Base-by-base conservation (phyloP, 306 rosid species). In the Ochetophila trinervis region DNA sequence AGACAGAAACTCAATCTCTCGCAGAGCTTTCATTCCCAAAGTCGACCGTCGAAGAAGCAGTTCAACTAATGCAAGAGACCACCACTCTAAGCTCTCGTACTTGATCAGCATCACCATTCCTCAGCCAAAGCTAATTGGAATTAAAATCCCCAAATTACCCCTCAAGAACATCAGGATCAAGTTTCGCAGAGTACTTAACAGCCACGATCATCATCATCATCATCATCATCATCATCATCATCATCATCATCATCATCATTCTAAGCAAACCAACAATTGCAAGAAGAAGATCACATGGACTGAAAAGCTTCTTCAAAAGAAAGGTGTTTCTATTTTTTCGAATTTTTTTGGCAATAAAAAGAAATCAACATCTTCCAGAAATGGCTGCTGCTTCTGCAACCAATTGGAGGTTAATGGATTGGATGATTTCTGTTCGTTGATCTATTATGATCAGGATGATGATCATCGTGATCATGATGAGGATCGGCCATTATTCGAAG, bases 81-180 rank as follows among this genome's bases (percentile, higher is more conserved):
- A 60, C n/a, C 47, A 37, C 8, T 57, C 68, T 35, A 6, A 14
- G 23, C 10, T n/a, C 8, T 67, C 80, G 3, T 66, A 53, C 65
- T 66, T 54, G 57, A 21, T 63, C 5, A 71, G 56, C 64, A 56
- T 78, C 23, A 36, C 35, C 47, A 67, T 61, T 66, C 72, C 58
- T 3, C 70, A 55, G 49, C 66, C 72, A 15, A 69, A 66, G 55
- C 65, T 76, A n/a, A n/a, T n/a, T 50, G 72, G 79, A 71, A 74
- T 69, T 35, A 76, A 69, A 37, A 69, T 78, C 61, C 83, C 79
- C 5, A 79, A 69, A 32, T 73, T 61, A 37, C 45, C 71, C 15
- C n/a, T 59, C 53, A 79, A 67, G 60, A 67, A 71, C 56, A 79
- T 80, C 71, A 80, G 60, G 37, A 72, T 1, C 23, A 68, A 59